These are phyloP conservation scores for Salvia hispanica DNA, from an alignment of 257 asterid genomes.

Conservation along the genomic window DNA sequence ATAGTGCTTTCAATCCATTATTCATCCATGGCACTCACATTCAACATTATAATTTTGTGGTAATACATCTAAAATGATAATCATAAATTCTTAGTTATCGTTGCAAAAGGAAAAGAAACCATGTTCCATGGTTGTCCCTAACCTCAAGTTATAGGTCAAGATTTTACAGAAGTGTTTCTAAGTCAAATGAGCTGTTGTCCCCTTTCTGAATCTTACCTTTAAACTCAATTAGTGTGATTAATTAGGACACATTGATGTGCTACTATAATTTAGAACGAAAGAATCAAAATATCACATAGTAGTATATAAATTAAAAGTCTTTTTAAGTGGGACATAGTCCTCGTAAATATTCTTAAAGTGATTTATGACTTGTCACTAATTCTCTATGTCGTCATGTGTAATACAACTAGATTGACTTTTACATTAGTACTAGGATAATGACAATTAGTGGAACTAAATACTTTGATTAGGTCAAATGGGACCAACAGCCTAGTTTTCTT, in stretches of 20 bases:
- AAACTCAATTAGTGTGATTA: constrained; percentile 30
- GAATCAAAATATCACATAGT: background rate
- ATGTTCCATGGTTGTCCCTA: no score
- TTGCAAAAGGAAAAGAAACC: no score
- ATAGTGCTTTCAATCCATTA: background rate
- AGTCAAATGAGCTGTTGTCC: constrained; percentile 33
- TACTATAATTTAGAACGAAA: background rate
- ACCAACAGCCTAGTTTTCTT: constrained; percentile 15
- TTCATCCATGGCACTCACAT: background rate
- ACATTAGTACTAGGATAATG: constrained; percentile 30
- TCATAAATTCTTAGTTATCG: no score
- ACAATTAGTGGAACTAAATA: constrained; percentile 7
- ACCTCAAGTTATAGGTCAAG: no score
- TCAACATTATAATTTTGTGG: background rate
- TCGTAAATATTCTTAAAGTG: constrained; percentile 27
- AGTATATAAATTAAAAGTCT: background rate
- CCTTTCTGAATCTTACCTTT: constrained; percentile 29
- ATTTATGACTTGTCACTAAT: constrained; percentile 21
- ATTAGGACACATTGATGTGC: background rate
- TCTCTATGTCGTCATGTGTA: constrained; percentile 15
- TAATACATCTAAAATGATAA: no score
- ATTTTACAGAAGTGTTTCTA: background rate
- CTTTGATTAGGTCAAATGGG: constrained; percentile 30
- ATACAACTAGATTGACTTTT: constrained; percentile 34
- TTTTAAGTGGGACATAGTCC: constrained; percentile 31